phyloP scores from a whole-genome alignment of 2,329 filamentous ascomycete species.

The Neocatenulostroma microsporum region DNA sequence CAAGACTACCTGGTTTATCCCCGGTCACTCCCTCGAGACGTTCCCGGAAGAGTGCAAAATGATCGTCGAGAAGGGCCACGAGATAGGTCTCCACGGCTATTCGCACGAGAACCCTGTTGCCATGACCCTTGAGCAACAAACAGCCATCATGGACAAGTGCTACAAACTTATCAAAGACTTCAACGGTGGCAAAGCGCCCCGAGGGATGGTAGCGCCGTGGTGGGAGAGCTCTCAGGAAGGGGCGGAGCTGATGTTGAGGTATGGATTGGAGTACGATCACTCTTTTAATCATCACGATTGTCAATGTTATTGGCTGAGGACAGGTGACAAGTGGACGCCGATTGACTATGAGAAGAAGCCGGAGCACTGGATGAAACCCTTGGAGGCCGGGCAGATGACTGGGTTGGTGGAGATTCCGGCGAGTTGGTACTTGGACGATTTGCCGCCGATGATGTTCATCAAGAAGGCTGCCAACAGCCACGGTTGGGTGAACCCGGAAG shows the following conservation, averaged over 20 bases:
- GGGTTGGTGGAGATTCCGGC: constrained; percentile 61
- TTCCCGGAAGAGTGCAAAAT: constrained; percentile 58
- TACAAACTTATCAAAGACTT: constrained; percentile 64
- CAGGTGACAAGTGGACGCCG: constrained; percentile 59
- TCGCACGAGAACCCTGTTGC: constrained; percentile 64
- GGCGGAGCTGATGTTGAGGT: constrained; percentile 55
- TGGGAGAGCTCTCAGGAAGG: constrained; percentile 67
- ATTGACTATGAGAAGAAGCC: constrained; percentile 59
- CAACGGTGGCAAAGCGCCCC: constrained; percentile 59
- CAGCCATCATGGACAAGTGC: constrained; percentile 60
- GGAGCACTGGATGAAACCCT: constrained; percentile 56
- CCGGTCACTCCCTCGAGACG: constrained; percentile 56
- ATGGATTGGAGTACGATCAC: constrained; percentile 64
- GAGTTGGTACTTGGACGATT: constrained; percentile 54
- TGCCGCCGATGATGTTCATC: constrained; percentile 66
- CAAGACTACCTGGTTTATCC: constrained; percentile 60
- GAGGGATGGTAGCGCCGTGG: constrained; percentile 66
- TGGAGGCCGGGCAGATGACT: constrained; percentile 52
- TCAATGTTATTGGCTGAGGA: constrained; percentile 56
- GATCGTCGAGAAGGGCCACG: constrained; percentile 57
- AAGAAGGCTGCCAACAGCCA: constrained; percentile 59
- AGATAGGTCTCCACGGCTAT: constrained; percentile 64
- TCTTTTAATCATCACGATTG: constrained; percentile 60
- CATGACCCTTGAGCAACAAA: constrained; percentile 68
- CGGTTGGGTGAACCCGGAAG: constrained; percentile 49